phyloP scores from a whole-genome alignment of 768 basidiomycete species.

The Psilocybe tampanensis region DNA sequence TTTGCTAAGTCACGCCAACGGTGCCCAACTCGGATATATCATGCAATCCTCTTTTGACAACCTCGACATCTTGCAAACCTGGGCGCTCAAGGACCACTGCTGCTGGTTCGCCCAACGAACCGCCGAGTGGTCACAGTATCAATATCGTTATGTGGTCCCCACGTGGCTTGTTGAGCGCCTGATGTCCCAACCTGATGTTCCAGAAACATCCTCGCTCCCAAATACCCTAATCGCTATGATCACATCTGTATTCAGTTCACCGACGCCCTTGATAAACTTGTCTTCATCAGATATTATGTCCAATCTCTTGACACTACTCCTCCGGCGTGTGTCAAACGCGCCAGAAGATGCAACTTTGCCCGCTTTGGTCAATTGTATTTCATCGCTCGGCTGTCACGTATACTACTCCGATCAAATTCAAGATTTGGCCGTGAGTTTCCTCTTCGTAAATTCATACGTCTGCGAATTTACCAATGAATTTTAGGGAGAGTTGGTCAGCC shows the following conservation, averaged over 20 bases:
- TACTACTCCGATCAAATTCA: constrained; percentile 97
- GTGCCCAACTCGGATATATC: constrained; percentile 69
- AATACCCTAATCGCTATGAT: constrained; percentile 76
- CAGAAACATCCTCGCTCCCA: constrained; percentile 51
- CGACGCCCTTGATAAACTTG: constrained; percentile 83
- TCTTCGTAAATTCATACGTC: background rate
- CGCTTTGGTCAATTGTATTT: constrained; percentile 71
- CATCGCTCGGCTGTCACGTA: constrained; percentile 86
- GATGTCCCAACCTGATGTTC: constrained; percentile 58
- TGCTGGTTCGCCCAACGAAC: constrained; percentile 80
- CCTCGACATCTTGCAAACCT: constrained; percentile 62
- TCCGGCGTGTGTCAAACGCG: constrained; percentile 68
- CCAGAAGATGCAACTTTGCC: constrained; percentile 67
- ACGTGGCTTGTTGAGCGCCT: constrained; percentile 83
- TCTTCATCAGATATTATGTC: constrained; percentile 89
- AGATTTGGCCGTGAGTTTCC: constrained; percentile 66
- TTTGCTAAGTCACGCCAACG: constrained; percentile 76
- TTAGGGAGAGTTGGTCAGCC: constrained; percentile 74
- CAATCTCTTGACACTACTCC: constrained; percentile 71
- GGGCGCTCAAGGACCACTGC: constrained; percentile 72
- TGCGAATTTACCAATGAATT: background rate
- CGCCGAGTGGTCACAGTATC: constrained; percentile 90
- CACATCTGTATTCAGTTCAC: constrained; percentile 79
- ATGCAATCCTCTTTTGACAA: constrained; percentile 74
- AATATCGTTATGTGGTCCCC: constrained; percentile 90